These are phyloP conservation scores for Talaromyces verruculosus DNA, from an alignment of 2,329 filamentous ascomycete species.

Conservation along the genomic window DNA sequence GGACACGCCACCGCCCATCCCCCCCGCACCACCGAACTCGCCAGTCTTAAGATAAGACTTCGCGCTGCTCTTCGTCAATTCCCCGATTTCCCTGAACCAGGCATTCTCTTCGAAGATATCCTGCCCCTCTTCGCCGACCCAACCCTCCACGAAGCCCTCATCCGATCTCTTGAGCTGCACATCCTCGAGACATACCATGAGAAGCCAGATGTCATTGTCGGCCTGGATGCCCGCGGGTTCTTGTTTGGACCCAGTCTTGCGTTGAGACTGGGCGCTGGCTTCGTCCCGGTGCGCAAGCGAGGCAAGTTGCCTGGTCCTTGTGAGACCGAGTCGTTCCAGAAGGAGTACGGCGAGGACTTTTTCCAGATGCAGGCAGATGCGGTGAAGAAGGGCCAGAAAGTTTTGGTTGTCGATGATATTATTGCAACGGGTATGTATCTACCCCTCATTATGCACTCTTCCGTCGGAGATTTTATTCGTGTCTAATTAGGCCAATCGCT, in stretches of 20 bases:
- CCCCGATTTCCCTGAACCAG: slow-evolving; percentile 85
- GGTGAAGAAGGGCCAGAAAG: slow-evolving; percentile 81
- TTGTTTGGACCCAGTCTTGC: slow-evolving; percentile 90
- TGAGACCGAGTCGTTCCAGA: slow-evolving; percentile 81
- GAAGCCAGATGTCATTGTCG: slow-evolving; percentile 86
- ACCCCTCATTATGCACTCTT: background rate
- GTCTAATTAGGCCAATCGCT: slow-evolving; percentile 5
- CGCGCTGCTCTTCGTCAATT: slow-evolving; percentile 75
- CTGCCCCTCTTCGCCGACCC: slow-evolving; percentile 89
- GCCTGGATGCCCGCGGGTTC: slow-evolving; percentile 91
- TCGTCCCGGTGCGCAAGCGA: slow-evolving; percentile 91
- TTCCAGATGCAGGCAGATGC: slow-evolving; percentile 94
- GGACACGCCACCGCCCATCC: slow-evolving; percentile 47
- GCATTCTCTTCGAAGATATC: slow-evolving; percentile 97
- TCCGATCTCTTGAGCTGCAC: slow-evolving; percentile 83
- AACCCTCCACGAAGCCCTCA: slow-evolving; percentile 69
- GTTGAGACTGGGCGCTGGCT: slow-evolving; percentile 75
- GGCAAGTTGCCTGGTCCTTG: slow-evolving; percentile 93
- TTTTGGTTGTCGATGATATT: slow-evolving; percentile 94
- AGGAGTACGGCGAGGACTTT: slow-evolving; percentile 93
- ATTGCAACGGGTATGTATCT: slow-evolving; percentile 79
- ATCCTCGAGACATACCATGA: slow-evolving; percentile 63
- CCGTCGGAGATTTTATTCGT: background rate
- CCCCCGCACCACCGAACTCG: slow-evolving; percentile 55
- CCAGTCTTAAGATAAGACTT: slow-evolving; percentile 67